phyloP scores from a whole-genome alignment of 2,329 filamentous ascomycete species.

The Curvularia lunata region DNA sequence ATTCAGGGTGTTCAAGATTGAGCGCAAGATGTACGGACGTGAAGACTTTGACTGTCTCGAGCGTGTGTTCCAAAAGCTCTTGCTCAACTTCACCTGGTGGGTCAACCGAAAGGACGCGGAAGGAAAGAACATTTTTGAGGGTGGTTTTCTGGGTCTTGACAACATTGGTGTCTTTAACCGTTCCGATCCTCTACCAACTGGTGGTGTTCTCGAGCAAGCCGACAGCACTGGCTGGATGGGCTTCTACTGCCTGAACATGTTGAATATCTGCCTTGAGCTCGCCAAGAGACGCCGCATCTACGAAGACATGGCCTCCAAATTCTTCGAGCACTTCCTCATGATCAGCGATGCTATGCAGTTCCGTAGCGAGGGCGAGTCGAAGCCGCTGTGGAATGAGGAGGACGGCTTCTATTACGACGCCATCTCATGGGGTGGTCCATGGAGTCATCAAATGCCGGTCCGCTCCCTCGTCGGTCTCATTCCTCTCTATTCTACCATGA shows the following conservation, averaged over 20 bases:
- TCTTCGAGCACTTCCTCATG: slow-evolving; percentile 98
- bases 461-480: slow-evolving; percentile 92
- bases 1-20: slow-evolving; percentile 97
- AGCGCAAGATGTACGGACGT: slow-evolving; percentile 93
- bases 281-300: slow-evolving; percentile 95
- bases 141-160: slow-evolving; percentile 92
- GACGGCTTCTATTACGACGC: slow-evolving; percentile 99
- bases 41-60: slow-evolving; percentile 96
- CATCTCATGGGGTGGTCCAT: slow-evolving; percentile 93
- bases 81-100: slow-evolving; percentile 99
- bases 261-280: slow-evolving; percentile 94
- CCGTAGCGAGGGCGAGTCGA: slow-evolving; percentile 70
- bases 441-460: slow-evolving; percentile 90
- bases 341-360: slow-evolving; percentile 95
- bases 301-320: slow-evolving; percentile 96
- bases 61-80: slow-evolving; percentile 92
- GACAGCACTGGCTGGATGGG: slow-evolving; percentile 99
- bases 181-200: slow-evolving; percentile 91
- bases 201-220: slow-evolving; percentile 91
- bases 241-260: slow-evolving; percentile 94
- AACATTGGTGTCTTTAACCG: slow-evolving; percentile 98
- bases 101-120: slow-evolving; percentile 94
- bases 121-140: slow-evolving; percentile 97
- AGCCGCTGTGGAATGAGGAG: slow-evolving; percentile 93
- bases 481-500: slow-evolving; percentile 88